Percentiles rank a stretch among this genome's conserved stretches.
Conservation (phyloP, 2,329 filamentous ascomycete species). For the Fonsecaea erecta region DNA sequence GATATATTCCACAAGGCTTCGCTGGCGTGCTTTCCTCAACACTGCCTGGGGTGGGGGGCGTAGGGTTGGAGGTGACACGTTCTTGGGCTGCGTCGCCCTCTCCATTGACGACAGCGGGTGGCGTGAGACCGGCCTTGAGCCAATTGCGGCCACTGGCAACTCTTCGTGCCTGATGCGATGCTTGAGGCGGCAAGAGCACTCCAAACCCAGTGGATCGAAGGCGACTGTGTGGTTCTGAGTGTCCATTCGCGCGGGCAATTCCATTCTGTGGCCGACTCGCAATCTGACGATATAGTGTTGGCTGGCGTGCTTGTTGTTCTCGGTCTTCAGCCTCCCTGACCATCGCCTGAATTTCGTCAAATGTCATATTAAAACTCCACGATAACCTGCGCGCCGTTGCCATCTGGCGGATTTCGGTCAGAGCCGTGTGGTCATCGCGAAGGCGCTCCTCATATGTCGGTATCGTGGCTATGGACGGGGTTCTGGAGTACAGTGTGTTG, state of each 20-base stretch:
- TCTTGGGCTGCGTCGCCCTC: not conserved
- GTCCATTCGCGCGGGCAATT: constrained; percentile 1
- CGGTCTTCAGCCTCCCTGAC: constrained; percentile 23
- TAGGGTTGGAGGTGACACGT: not conserved
- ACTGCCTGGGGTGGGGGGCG: constrained; percentile 1
- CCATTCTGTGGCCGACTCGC: constrained; percentile 6
- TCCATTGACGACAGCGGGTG: not conserved
- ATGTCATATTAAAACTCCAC: constrained; percentile 33
- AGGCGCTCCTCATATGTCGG: constrained; percentile 29
- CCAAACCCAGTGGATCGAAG: constrained; percentile 20
- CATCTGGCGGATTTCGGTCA: constrained; percentile 27
- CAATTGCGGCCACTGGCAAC: not conserved
- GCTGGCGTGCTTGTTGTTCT: constrained; percentile 10
- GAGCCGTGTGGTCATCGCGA: constrained; percentile 22
- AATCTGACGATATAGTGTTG: not conserved
- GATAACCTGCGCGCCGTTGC: constrained; percentile 18
- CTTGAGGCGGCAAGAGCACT: constrained; percentile 17
- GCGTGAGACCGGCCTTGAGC: not conserved
- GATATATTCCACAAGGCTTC: not conserved
- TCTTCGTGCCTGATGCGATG: not conserved
- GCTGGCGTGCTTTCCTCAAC: constrained; percentile 8
- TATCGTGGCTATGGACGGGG: not conserved
- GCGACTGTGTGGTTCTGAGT: not conserved
- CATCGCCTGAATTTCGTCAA: constrained; percentile 25
- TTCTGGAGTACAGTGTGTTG: not conserved